phyloP scores from a whole-genome alignment of 2,329 filamentous ascomycete genomes.

The Fusarium temperatum region DNA sequence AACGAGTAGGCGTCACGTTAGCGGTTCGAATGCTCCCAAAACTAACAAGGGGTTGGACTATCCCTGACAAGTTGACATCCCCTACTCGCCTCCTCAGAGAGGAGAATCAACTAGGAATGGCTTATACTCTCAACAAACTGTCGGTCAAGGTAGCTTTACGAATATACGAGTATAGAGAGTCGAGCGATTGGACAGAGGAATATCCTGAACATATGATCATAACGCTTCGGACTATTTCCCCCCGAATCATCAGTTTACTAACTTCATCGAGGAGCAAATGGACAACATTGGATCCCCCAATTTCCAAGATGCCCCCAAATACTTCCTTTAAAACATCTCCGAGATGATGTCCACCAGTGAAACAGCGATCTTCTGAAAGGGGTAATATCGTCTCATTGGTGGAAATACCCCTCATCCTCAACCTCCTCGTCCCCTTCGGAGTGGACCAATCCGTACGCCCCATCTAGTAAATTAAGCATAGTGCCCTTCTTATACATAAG shows the following conservation, averaged over 20 bases:
- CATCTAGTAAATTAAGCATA: neutral
- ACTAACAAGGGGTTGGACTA: no score
- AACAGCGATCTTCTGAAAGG: neutral
- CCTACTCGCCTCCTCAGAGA: neutral
- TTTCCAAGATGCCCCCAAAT: neutral
- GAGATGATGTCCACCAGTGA: conserved; percentile 9
- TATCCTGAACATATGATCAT: neutral
- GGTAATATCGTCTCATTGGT: conserved; percentile 8
- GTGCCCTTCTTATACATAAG: neutral
- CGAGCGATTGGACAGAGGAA: neutral
- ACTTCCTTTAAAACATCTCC: neutral
- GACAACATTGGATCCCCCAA: neutral
- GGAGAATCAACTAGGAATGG: neutral
- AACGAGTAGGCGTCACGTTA: accelerated
- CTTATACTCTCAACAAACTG: no score
- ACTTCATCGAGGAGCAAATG: neutral
- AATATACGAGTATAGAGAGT: neutral
- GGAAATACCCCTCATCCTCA: conserved; percentile 11
- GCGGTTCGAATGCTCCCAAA: accelerated
- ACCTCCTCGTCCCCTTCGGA: neutral
- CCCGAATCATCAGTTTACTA: neutral
- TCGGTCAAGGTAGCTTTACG: neutral
- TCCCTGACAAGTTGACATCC: neutral
- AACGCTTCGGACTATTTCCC: neutral
- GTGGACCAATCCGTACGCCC: conserved; percentile 8